phyloP scores from a whole-genome alignment of 2,329 filamentous ascomycete species.

The Volutella citrinella region DNA sequence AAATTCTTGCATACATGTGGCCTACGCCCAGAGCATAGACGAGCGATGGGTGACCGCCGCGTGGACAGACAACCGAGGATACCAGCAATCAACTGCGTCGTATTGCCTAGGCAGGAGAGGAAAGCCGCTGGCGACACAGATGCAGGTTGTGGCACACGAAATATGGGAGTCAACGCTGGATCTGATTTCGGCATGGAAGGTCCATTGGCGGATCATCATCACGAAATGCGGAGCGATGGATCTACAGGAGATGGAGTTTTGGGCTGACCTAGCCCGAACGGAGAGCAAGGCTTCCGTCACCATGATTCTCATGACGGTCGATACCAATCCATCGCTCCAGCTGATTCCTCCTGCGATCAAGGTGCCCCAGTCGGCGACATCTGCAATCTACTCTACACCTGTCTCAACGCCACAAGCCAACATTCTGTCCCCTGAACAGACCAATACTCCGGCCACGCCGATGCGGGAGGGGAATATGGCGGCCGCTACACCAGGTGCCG shows the following conservation, averaged over 20 bases:
- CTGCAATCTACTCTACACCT: conserved; percentile 57
- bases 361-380: conserved; percentile 42
- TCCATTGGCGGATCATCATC: conserved; percentile 76
- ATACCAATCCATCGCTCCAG: conserved; percentile 62
- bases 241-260: conserved; percentile 59
- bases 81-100: conserved; percentile 68
- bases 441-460: conserved; percentile 48
- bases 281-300: conserved; percentile 51
- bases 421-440: conserved; percentile 60
- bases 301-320: conserved; percentile 61
- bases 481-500: conserved; percentile 45
- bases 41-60: conserved; percentile 75
- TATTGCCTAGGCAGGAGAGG: conserved; percentile 67
- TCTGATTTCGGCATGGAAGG: conserved; percentile 66
- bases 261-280: conserved; percentile 50
- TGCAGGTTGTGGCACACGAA: conserved; percentile 66
- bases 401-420: conserved; percentile 64
- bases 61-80: conserved; percentile 77
- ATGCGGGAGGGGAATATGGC: conserved; percentile 35
- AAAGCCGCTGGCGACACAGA: conserved; percentile 46
- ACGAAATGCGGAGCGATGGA: conserved; percentile 70
- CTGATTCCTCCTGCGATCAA: conserved; percentile 55
- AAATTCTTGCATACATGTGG: conserved; percentile 76
- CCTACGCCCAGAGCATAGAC: conserved; percentile 73
- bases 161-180: conserved; percentile 77